These are phyloP conservation scores for Roridomyces roridus DNA, from an alignment of 768 basidiomycete genomes.

Conservation along the genomic window DNA sequence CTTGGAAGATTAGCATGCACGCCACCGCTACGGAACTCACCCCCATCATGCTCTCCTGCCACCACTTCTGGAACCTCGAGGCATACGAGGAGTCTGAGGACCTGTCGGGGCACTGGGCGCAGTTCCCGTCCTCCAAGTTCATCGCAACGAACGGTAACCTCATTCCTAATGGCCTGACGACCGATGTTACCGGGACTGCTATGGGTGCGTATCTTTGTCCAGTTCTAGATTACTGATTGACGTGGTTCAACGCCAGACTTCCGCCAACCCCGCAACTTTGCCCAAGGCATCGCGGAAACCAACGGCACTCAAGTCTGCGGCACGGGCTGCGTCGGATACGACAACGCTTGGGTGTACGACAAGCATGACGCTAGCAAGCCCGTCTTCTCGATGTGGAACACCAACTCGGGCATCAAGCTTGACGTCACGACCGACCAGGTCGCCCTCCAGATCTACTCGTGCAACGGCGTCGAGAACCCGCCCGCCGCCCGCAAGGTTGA, in stretches of 20 bases:
- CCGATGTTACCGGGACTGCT: conserved; percentile 41
- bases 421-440: conserved; percentile 52
- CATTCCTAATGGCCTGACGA: conserved; percentile 48
- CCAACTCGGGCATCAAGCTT: conserved; percentile 51
- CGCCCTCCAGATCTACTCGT: conserved; percentile 53
- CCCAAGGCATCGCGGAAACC: conserved; percentile 42
- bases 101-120: conserved; percentile 41
- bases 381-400: conserved; percentile 49
- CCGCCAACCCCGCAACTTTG: conserved; percentile 46
- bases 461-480: conserved; percentile 46
- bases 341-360: conserved; percentile 55
- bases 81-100: conserved; percentile 49
- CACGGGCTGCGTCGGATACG: conserved; percentile 52
- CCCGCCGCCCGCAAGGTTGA: conserved; percentile 47
- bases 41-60: conserved; percentile 51
- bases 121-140: conserved; percentile 43
- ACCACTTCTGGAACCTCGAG: conserved; percentile 53
- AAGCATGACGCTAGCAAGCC: conserved; percentile 32
- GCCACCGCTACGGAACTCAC: conserved; percentile 43
- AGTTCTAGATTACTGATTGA: too few relatives aligned
- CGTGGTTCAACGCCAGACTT: conserved; percentile 46
- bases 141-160: conserved; percentile 46
- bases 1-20: conserved; percentile 45
- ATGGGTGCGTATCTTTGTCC: too few relatives aligned
- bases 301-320: conserved; percentile 42